phyloP scores from a whole-genome alignment of 2,329 filamentous ascomycete genomes.

The Rhinocladiella mackenziei region DNA sequence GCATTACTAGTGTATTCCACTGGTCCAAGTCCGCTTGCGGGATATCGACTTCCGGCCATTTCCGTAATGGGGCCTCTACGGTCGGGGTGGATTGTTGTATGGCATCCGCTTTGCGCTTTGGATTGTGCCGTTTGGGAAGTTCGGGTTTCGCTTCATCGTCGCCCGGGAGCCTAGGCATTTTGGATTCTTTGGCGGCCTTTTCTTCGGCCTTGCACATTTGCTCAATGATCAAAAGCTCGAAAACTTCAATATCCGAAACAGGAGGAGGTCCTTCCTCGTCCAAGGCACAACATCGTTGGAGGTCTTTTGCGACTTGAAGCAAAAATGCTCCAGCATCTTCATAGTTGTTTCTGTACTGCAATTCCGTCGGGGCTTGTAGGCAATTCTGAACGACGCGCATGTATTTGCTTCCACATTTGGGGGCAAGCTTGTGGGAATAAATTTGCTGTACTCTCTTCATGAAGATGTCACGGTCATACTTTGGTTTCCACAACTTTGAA shows the following conservation, averaged over 20 bases:
- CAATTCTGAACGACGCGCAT: conserved; percentile 61
- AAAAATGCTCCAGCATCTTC: conserved; percentile 28
- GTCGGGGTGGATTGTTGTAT: conserved; percentile 11
- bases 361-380: conserved; percentile 50
- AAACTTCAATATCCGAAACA: conserved; percentile 28
- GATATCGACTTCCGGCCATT: conserved; percentile 50
- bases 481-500: conserved; percentile 60
- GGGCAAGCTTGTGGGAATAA: conserved; percentile 58
- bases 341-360: conserved; percentile 26
- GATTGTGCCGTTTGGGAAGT: conserved; percentile 13
- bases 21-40: conserved; percentile 52
- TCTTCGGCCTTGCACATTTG: conserved; percentile 27
- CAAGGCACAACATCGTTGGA: conserved; percentile 27
- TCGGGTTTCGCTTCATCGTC: conserved; percentile 8
- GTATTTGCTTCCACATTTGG: conserved; percentile 61
- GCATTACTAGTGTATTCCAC: conserved; percentile 57
- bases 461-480: conserved; percentile 60
- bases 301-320: conserved; percentile 27
- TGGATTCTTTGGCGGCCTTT: conserved; percentile 11
- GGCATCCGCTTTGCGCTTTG: conserved; percentile 20
- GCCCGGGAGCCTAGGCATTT: conserved; percentile 5
- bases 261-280: conserved; percentile 29
- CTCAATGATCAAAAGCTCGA: conserved; percentile 27
- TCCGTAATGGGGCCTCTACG: conserved; percentile 36
- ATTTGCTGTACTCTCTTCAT: conserved; percentile 61